Conservation (phyloP, 805 yeast species). For the Cyberlindnera meyerae region DNA sequence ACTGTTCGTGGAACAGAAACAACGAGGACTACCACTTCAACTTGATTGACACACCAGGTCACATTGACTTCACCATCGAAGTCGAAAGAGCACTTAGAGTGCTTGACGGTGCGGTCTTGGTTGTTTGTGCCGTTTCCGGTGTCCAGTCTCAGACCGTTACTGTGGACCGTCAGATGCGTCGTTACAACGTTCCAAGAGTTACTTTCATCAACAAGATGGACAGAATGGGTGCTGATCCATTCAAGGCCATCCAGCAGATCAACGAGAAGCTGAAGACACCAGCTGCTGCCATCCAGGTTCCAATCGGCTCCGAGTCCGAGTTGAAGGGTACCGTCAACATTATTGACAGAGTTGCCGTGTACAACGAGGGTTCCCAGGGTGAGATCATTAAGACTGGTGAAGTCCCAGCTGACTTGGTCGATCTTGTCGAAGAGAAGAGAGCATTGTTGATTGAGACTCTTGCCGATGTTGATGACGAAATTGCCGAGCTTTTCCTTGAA, state of each 20-base stretch:
- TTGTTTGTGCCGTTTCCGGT: constrained; percentile 97
- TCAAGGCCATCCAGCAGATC: constrained; percentile 88
- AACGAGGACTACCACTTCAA: constrained; percentile 74
- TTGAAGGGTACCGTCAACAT: constrained; percentile 88
- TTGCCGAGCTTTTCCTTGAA: constrained; percentile 87
- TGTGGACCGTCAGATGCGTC: constrained; percentile 97
- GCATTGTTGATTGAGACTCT: constrained; percentile 80
- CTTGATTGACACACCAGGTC: constrained; percentile 97
- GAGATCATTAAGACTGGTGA: constrained; percentile 63
- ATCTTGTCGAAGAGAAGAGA: constrained; percentile 86
- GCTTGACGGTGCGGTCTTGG: constrained; percentile 95
- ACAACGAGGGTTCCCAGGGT: constrained; percentile 89
- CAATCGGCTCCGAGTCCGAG: constrained; percentile 88
- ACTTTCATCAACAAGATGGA: constrained; percentile 98
- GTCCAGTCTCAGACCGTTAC: constrained; percentile 98
- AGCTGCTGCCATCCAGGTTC: constrained; percentile 97
- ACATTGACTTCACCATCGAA: constrained; percentile 97
- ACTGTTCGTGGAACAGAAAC: constrained; percentile 90
- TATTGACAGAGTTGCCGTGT: constrained; percentile 79
- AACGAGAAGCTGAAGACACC: constrained; percentile 83
- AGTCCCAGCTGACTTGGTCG: constrained; percentile 76
- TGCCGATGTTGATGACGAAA: constrained; percentile 97
- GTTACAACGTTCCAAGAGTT: constrained; percentile 94
- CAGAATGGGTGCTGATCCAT: constrained; percentile 98
- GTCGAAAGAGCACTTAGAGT: constrained; percentile 98